Conservation (phyloP, 2,329 filamentous ascomycete genomes). For the Neonectria punicea region DNA sequence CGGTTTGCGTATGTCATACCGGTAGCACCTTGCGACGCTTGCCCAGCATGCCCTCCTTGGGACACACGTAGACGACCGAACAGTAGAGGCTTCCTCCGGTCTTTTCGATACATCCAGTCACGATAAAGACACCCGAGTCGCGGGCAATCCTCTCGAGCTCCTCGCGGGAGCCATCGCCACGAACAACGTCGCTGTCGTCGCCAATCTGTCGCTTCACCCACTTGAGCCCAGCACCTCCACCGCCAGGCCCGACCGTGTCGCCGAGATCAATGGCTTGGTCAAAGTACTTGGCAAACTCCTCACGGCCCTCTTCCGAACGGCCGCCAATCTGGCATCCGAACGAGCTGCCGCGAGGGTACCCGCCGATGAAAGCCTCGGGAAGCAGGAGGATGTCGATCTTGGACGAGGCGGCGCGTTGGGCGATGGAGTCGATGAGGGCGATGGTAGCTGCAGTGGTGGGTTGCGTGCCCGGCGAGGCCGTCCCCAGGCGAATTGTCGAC, state of each 20-base stretch:
- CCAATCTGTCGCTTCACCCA: constrained; percentile 74
- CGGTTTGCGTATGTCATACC: constrained; percentile 56
- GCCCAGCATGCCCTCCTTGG: constrained; percentile 75
- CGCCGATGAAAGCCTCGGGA: constrained; percentile 91
- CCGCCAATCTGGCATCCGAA: constrained; percentile 82
- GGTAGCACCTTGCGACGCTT: constrained; percentile 96
- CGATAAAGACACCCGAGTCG: constrained; percentile 83
- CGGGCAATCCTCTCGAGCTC: constrained; percentile 79
- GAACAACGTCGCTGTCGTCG: constrained; percentile 43
- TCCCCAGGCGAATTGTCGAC: constrained; percentile 62
- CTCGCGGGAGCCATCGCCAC: constrained; percentile 76
- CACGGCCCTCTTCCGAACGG: constrained; percentile 74
- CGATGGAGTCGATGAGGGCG: constrained; percentile 69
- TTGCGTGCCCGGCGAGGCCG: constrained; percentile 64
- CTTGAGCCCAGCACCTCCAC: constrained; percentile 74
- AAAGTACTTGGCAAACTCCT: constrained; percentile 87
- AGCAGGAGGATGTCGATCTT: constrained; percentile 80
- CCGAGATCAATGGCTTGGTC: constrained; percentile 83
- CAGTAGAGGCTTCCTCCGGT: constrained; percentile 88
- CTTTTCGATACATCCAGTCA: constrained; percentile 82
- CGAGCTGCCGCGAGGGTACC: constrained; percentile 83
- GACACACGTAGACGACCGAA: constrained; percentile 83
- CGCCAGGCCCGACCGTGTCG: constrained; percentile 70
- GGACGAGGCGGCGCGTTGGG: constrained; percentile 67
- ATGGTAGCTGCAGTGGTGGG: constrained; percentile 70